A percentile compares a stretch with the other conserved stretches of the same genome.
Conservation (phyloP, 2,329 filamentous ascomycete genomes). For the Ophiostoma sp. region DNA sequence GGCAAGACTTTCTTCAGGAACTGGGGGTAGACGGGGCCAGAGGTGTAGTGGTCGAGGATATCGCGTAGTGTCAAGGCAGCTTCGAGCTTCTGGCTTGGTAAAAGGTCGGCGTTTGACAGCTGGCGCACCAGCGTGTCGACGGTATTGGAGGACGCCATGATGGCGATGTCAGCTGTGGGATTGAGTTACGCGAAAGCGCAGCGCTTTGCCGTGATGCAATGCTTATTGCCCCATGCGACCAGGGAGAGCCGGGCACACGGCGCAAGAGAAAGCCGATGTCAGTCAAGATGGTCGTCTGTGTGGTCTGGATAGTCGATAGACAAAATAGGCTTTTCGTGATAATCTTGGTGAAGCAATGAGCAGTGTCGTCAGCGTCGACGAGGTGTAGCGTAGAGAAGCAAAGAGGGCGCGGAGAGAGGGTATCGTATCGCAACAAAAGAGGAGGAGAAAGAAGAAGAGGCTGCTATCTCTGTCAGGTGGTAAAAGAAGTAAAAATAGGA, state of each 20-base stretch:
- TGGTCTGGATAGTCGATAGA: not conserved
- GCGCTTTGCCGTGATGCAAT: slow-evolving; percentile 3
- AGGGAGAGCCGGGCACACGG: not conserved
- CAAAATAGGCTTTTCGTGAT: not conserved
- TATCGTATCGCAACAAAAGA: not conserved
- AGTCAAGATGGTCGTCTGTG: not conserved
- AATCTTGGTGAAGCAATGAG: not conserved
- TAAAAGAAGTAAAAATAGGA: not conserved
- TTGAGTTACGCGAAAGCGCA: slow-evolving; percentile 1
- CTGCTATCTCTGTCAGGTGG: not conserved
- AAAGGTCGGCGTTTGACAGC: slow-evolving; percentile 51
- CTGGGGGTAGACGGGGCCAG: slow-evolving; percentile 63
- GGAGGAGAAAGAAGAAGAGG: not conserved
- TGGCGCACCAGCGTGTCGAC: slow-evolving; percentile 57
- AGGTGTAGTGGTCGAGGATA: slow-evolving; percentile 81
- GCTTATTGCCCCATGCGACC: slow-evolving; percentile 12
- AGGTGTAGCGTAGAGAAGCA: not conserved
- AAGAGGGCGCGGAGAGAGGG: not conserved
- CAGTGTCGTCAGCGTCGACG: not conserved
- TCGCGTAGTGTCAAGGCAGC: slow-evolving; percentile 84
- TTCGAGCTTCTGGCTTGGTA: slow-evolving; percentile 71
- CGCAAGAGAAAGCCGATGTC: not conserved
- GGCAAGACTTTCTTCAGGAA: slow-evolving; percentile 89
- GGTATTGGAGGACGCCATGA: slow-evolving; percentile 56
- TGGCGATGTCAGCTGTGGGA: slow-evolving; percentile 34